Conservation (phyloP, 2,329 filamentous ascomycete species). For the Eutypella sp. region DNA sequence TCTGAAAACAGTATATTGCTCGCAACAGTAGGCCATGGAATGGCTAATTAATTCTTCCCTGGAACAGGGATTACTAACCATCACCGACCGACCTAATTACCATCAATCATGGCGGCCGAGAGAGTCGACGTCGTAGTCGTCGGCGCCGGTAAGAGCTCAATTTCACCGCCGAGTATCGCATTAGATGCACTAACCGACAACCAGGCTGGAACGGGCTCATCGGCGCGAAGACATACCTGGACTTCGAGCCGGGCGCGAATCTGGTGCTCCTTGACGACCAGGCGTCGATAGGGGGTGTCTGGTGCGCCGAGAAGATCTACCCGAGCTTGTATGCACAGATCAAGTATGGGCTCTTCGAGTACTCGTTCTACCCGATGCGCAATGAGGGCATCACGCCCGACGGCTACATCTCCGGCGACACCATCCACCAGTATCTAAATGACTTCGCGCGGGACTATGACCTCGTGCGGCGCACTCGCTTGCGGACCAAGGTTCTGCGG, state of each 20-base stretch:
- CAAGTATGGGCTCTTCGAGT: slow-evolving; percentile 28
- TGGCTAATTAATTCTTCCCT: background rate
- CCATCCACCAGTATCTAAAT: slow-evolving; percentile 24
- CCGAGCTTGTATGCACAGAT: slow-evolving; percentile 29
- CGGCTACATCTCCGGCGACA: slow-evolving; percentile 24
- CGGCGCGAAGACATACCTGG: slow-evolving; percentile 22
- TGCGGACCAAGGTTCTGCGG: slow-evolving; percentile 10
- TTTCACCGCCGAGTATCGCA: background rate
- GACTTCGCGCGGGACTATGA: slow-evolving; percentile 22
- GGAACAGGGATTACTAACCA: background rate
- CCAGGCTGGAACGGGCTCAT: slow-evolving; percentile 25
- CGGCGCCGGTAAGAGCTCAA: background rate
- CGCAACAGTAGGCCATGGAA: background rate
- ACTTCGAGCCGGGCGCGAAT: slow-evolving; percentile 17
- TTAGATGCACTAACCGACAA: background rate
- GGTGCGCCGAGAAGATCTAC: slow-evolving; percentile 23
- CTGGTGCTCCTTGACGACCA: slow-evolving; percentile 22
- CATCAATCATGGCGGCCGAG: background rate
- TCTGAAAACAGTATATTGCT: too few species aligned
- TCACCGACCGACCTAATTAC: background rate
- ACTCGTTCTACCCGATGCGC: slow-evolving; percentile 27
- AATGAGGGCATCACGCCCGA: slow-evolving; percentile 23
- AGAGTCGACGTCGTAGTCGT: background rate
- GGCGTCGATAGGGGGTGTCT: slow-evolving; percentile 20
- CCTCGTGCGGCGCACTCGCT: slow-evolving; percentile 13